phyloP scores from a whole-genome alignment of 192 early-diverging fungal species.

The Funneliformis geosporum region DNA sequence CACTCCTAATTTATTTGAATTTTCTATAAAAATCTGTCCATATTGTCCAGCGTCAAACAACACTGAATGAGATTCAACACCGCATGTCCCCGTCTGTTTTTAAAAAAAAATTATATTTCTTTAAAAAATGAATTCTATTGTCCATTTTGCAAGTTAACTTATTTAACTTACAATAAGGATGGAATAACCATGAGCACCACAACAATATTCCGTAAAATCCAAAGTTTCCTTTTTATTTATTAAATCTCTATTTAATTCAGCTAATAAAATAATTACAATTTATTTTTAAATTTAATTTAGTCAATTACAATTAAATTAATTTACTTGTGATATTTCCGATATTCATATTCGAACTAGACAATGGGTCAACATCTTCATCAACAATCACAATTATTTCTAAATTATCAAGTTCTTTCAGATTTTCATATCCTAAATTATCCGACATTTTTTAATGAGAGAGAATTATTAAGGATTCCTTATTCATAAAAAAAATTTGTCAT shows the following conservation, averaged over 20 bases:
- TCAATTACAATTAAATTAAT: conserved; percentile 16
- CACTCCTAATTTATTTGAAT: conserved; percentile 39
- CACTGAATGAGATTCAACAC: conserved; percentile 32
- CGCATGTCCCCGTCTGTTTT: conserved; percentile 38
- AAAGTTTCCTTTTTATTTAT: conserved; percentile 29
- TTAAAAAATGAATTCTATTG: neutral
- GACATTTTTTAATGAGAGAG: neutral
- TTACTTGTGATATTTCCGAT: conserved; percentile 32
- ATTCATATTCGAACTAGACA: conserved; percentile 34
- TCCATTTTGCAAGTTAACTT: neutral
- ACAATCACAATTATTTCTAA: conserved; percentile 39
- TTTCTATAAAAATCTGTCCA: conserved; percentile 42
- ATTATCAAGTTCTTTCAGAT: conserved; percentile 38
- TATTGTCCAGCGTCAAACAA: conserved; percentile 43
- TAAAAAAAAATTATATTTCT: neutral
- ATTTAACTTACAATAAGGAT: conserved; percentile 36
- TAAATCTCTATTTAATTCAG: neutral
- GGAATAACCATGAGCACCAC: conserved; percentile 42
- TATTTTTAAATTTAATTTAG: neutral
- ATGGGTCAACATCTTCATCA: conserved; percentile 42
- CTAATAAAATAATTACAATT: neutral
- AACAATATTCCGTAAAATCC: conserved; percentile 39
- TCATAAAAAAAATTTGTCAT: too few relatives aligned
- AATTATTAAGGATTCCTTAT: too few relatives aligned
- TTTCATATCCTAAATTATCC: neutral